Percentiles rank a stretch among this genome's conserved stretches.
phyloP scores from a whole-genome alignment of 2,329 filamentous ascomycete genomes.

The Xylariaceae sp. region DNA sequence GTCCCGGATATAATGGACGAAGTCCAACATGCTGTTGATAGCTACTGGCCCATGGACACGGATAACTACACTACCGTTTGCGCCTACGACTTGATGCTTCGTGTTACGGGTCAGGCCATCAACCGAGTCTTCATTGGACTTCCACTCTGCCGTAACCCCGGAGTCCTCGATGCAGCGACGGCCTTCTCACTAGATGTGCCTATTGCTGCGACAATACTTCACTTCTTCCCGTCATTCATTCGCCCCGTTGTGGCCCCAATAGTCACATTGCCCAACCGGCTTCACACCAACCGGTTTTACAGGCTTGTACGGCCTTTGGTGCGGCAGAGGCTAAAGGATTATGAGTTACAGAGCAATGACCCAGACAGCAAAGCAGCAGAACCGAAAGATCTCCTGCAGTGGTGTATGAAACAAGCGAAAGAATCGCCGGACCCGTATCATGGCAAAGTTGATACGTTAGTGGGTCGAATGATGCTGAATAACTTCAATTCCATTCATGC shows the following conservation, averaged over 20 bases:
- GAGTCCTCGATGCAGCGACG: slow-evolving; percentile 35
- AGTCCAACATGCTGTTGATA: slow-evolving; percentile 34
- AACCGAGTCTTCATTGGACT: slow-evolving; percentile 44
- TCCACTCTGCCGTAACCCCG: slow-evolving; percentile 38
- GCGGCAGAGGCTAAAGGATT: slow-evolving; percentile 34
- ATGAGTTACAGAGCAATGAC: slow-evolving; percentile 27
- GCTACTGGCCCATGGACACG: slow-evolving; percentile 35
- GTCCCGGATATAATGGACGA: slow-evolving; percentile 42
- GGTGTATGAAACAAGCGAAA: slow-evolving; percentile 24
- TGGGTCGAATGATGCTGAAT: slow-evolving; percentile 41
- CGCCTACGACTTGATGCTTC: slow-evolving; percentile 37
- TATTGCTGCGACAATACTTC: slow-evolving; percentile 30
- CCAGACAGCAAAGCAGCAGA: slow-evolving; percentile 14
- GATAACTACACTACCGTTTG: slow-evolving; percentile 24
- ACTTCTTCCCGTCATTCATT: slow-evolving; percentile 31
- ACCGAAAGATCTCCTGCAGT: slow-evolving; percentile 36
- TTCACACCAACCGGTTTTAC: slow-evolving; percentile 34
- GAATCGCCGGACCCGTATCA: slow-evolving; percentile 35
- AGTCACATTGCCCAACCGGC: slow-evolving; percentile 38
- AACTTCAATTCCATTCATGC: slow-evolving; percentile 50
- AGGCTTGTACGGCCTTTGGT: slow-evolving; percentile 37
- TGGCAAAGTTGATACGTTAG: slow-evolving; percentile 35
- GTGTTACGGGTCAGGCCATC: slow-evolving; percentile 39
- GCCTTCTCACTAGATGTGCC: slow-evolving; percentile 39
- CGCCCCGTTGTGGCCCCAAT: slow-evolving; percentile 35